Base-by-base conservation (phyloP, 192 early-diverging fungal species). In the Rhizophagus prolifer region DNA sequence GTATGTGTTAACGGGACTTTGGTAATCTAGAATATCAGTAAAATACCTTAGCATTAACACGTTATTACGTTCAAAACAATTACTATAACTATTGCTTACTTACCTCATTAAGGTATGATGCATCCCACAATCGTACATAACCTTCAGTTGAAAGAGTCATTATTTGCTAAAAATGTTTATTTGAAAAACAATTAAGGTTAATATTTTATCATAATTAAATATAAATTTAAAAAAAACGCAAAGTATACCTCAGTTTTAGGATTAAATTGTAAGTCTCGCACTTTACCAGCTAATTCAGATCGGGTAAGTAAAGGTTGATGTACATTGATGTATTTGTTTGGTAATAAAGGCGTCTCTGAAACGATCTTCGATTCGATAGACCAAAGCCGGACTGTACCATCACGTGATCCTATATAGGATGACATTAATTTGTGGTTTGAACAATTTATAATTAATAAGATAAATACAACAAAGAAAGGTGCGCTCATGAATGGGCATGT, bases 61-160 rank as follows among this genome's bases (percentile, higher is more conserved):
- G 10, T 44, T 44, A 44, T 44, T 44, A 12, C 41, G 41, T 44
- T 44, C 10, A 10, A 44, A 44, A 10, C 2, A 12, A 44, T 44
- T 44, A 12, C 2, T 44, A 26, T 54, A 21, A 23, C 9, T 19
- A 3, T 31, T 78, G 5, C 6, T 31, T 60, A 34, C 46, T 30
- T 61, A 82, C 81, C 64, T 75, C 58, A 28, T 30, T 76, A 46
- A 76, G 80, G 0, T 61, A 73, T n/a, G 78, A 77, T 2, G 79
- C 69, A 58, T 92, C 91, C 86, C 89, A 93, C 31, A 93, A 38
- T 77, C 90, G 91, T 54, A 92, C 85, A 74, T 79, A 86, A 13
- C 89, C 90, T 64, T 88, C 88, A 0, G 87, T 87, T 0, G 88
- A 79, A 50, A 93, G 79, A 13, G 91, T 88, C 74, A 84, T 86